A percentile compares a stretch with the other conserved stretches of the same genome.
phyloP scores from a whole-genome alignment of 1,284 basidiomycete genomes.

The Naganishia sp. region DNA sequence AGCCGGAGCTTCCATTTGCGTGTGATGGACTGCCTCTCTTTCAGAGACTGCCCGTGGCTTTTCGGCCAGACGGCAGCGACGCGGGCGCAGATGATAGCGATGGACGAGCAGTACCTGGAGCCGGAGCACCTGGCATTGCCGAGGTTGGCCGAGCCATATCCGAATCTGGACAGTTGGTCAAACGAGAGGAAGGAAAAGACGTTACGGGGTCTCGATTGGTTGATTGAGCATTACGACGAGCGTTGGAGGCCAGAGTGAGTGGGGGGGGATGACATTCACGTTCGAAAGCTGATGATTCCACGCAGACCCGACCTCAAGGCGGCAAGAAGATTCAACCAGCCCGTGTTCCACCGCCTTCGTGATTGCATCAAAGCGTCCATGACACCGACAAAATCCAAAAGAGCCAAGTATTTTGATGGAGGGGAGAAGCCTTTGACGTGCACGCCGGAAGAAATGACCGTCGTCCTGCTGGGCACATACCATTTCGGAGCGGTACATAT shows the following conservation, averaged over 20 bases:
- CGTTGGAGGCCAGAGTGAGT: conserved; percentile 9
- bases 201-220: conserved; percentile 7
- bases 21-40: conserved; percentile 5
- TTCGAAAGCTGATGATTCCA: background rate
- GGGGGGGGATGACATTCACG: too few species aligned
- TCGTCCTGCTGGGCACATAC: conserved; percentile 20
- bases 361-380: conserved; percentile 4
- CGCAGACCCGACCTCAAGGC: background rate
- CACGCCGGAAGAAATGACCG: conserved; percentile 7
- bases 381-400: background rate
- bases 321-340: conserved; percentile 14
- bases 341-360: background rate
- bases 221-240: conserved; percentile 1
- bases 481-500: conserved; percentile 20
- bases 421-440: conserved; percentile 1
- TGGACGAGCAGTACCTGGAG: conserved; percentile 4
- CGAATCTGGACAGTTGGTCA: background rate
- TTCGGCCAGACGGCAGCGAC: background rate
- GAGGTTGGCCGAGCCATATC: conserved; percentile 4
- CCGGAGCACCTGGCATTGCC: conserved; percentile 15
- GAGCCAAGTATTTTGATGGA: background rate
- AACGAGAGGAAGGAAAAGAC: conserved; percentile 4
- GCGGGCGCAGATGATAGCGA: background rate
- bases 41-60: conserved; percentile 4
- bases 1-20: background rate